Evolutionary conservation across 192 early-diverging fungal species (phyloP).

Genomic region (Tieghemiomyces parasiticus): DNA sequence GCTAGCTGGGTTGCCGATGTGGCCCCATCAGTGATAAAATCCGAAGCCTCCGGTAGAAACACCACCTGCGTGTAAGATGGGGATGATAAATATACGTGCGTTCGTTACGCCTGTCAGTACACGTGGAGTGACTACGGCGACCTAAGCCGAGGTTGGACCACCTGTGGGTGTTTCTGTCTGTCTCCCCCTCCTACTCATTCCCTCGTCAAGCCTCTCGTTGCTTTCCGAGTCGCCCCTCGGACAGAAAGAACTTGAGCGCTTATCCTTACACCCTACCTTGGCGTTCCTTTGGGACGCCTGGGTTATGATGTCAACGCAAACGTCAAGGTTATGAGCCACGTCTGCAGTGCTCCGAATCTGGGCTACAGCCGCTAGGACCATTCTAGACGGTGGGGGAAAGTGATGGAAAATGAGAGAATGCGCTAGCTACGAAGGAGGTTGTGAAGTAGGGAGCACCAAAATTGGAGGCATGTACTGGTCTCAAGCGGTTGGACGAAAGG

Average conservation of each 20-base stretch:
- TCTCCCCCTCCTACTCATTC: not conserved
- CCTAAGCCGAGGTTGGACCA: not conserved
- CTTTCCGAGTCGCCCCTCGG: not conserved
- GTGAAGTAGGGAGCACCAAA: no score
- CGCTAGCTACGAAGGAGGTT: no score
- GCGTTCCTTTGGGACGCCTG: constrained; percentile 39
- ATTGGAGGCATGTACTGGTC: no score
- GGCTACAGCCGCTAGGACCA: constrained; percentile 33
- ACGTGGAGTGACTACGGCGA: not conserved
- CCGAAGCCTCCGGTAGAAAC: constrained; percentile 72
- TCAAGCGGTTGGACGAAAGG: no score
- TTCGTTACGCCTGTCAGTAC: not conserved
- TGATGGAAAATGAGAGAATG: not conserved
- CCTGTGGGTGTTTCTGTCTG: not conserved
- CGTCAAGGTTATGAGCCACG: constrained; percentile 38
- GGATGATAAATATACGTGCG: not conserved
- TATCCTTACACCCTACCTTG: constrained; percentile 20
- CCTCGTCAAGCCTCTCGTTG: not conserved
- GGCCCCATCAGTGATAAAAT: constrained; percentile 51
- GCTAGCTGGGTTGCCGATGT: constrained; percentile 33
- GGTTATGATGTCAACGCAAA: constrained; percentile 39
- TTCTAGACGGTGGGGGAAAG: no score
- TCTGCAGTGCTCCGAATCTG: constrained; percentile 54
- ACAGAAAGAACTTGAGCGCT: not conserved
- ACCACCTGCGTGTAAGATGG: constrained; percentile 31